phyloP scores from a whole-genome alignment of 805 yeast species.

The Priceomyces haplophilus region DNA sequence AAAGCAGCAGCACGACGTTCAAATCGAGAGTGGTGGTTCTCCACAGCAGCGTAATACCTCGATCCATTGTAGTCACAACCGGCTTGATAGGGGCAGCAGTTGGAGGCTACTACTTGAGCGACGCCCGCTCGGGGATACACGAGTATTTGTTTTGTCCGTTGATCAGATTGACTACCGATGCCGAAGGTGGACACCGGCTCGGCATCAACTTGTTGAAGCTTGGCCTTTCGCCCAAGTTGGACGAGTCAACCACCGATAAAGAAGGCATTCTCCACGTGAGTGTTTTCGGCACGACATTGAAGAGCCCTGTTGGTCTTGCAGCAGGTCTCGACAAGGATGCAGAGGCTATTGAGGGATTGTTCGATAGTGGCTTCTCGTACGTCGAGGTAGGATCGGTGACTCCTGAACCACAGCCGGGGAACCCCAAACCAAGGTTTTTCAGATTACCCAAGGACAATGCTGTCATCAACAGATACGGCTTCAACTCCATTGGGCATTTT shows the following conservation, averaged over 20 bases:
- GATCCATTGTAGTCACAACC: constrained; percentile 11
- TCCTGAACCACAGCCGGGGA: constrained; percentile 91
- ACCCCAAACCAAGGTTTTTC: constrained; percentile 90
- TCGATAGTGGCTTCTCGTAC: constrained; percentile 77
- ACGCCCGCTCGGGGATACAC: constrained; percentile 79
- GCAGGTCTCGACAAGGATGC: constrained; percentile 96
- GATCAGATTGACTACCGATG: constrained; percentile 65
- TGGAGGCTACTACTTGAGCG: constrained; percentile 57
- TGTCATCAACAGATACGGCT: constrained; percentile 91
- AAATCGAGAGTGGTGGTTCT: neutral
- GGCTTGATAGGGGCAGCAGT: constrained; percentile 26
- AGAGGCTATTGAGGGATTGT: constrained; percentile 80
- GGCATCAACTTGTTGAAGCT: constrained; percentile 69
- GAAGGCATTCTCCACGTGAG: constrained; percentile 49
- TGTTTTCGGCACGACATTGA: constrained; percentile 64
- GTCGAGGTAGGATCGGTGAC: constrained; percentile 94
- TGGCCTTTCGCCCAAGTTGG: constrained; percentile 64
- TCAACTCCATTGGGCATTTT: constrained; percentile 87
- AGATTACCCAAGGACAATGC: constrained; percentile 83
- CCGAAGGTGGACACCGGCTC: constrained; percentile 80
- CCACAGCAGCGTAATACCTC: constrained; percentile 17
- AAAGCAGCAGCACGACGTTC: neutral
- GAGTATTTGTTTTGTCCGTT: constrained; percentile 80
- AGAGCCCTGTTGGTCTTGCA: constrained; percentile 86
- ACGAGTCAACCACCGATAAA: constrained; percentile 46